phyloP scores from a whole-genome alignment of 352 stramenopile genomes.

The Globisporangium viniferum region DNA sequence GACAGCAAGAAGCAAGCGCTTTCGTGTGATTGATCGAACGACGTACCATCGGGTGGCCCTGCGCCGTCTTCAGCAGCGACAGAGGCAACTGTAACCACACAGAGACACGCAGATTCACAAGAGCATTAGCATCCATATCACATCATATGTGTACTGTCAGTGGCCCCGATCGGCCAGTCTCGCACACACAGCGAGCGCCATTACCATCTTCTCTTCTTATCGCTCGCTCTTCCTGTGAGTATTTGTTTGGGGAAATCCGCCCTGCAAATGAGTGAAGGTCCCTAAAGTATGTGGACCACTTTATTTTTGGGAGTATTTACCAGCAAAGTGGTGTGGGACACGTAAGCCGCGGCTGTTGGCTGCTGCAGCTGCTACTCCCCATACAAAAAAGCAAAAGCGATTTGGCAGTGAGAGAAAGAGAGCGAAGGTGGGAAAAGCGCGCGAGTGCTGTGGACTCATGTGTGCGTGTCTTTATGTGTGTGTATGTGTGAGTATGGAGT shows the following conservation, averaged over 20 bases:
- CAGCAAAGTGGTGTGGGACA: slow-evolving; percentile 2
- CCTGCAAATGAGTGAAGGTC: background rate
- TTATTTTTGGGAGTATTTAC: background rate
- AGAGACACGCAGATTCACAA: slow-evolving; percentile 16
- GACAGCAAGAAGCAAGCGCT: background rate
- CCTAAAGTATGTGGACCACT: slow-evolving; percentile 1
- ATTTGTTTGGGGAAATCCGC: background rate
- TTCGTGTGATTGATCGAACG: background rate
- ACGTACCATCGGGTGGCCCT: slow-evolving; percentile 91
- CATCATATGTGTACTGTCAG: background rate
- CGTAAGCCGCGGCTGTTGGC: background rate
- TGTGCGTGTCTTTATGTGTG: background rate
- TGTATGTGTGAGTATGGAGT: background rate
- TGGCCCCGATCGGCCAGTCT: background rate
- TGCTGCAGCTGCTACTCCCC: background rate
- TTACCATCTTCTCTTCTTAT: slow-evolving; percentile 4
- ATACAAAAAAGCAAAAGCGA: slow-evolving; percentile 1
- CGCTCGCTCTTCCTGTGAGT: slow-evolving; percentile 1
- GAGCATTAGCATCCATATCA: background rate
- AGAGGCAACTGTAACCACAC: slow-evolving; percentile 84
- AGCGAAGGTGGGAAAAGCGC: slow-evolving; percentile 9
- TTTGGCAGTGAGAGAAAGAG: slow-evolving; percentile 3
- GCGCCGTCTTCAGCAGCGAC: slow-evolving; percentile 94
- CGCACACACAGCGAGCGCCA: background rate
- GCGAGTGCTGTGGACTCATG: background rate